Base-by-base conservation (phyloP, 2,329 filamentous ascomycete genomes). In the Xylariales sp. region DNA sequence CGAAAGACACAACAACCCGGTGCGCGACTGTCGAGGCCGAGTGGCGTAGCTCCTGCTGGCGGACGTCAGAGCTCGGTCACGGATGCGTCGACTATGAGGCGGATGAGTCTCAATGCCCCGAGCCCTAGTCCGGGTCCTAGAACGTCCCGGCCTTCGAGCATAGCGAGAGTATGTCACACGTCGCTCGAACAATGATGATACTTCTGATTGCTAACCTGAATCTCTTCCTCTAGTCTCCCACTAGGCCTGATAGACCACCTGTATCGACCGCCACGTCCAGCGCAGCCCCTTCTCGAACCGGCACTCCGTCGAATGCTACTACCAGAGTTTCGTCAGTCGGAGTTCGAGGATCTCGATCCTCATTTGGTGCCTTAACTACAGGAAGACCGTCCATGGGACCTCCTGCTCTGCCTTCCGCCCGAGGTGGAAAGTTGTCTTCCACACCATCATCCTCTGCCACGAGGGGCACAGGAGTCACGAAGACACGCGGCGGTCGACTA, bases 241-340 rank as follows among this genome's bases (percentile, higher is more conserved):
- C 78, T 1, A 90, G 87, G 20, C n/a, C 25, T 2, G 87, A 84
- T 3, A 93, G 93, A 57, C 84, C 86, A 52, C 61, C 86, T 33
- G 71, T 62, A 27, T 65, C 65, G 14, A 70, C 80, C 2, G 64
- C 66, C 3, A 58, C 66, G 5, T 76, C 81, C 2, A 82, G 76
- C 51, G 61, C 73, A 4, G 67, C 73, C 2, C 76, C 72, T 1
- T 83, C 84, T 29, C 71, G 82, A 52, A 86, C 80, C 10, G 75
- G 66, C 28, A 86, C 82, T 3, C 80, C 84, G 1, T 76, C 80
- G 29, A 80, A 76, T 51, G 61, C 62, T 36, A 38, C 63, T 51
- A 63, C 70, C 39, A 65, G 70, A 41, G 64, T 64, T 21, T 57
- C 68, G 2, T 66, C 70, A 32, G 53, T 70, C 49, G 56, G 63